Conservation (phyloP, 306 rosid genomes). For the Fragaria ananassa region DNA sequence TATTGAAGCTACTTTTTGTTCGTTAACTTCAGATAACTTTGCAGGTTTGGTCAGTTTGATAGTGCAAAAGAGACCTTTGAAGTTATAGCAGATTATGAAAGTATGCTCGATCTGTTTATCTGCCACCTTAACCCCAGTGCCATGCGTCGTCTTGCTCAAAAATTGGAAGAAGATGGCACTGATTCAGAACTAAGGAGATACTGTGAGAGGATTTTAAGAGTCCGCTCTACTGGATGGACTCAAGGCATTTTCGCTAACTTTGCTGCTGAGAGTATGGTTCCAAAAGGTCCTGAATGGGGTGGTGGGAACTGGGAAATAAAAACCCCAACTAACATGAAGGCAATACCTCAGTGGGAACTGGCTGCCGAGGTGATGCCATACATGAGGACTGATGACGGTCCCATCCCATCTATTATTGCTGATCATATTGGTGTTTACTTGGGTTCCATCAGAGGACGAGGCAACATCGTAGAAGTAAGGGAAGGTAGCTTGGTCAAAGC, state of each 20-base stretch:
- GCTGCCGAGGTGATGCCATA: slow-evolving; percentile 95
- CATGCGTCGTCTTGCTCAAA: slow-evolving; percentile 97
- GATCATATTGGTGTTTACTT: slow-evolving; percentile 94
- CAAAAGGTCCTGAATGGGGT: slow-evolving; percentile 99
- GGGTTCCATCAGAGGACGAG: slow-evolving; percentile 90
- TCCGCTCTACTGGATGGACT: slow-evolving; percentile 95
- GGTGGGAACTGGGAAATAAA: slow-evolving; percentile 99
- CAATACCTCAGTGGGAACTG: slow-evolving; percentile 96
- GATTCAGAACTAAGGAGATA: slow-evolving; percentile 95
- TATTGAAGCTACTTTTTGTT: slow-evolving; percentile 1
- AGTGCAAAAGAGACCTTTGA: slow-evolving; percentile 98
- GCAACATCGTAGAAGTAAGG: slow-evolving; percentile 87
- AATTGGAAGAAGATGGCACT: slow-evolving; percentile 91
- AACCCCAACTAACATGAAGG: slow-evolving; percentile 83
- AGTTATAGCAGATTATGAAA: slow-evolving; percentile 78
- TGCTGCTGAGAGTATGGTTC: slow-evolving; percentile 99
- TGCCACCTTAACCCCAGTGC: slow-evolving; percentile 99
- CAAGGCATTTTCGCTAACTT: slow-evolving; percentile 98
- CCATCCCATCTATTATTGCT: slow-evolving; percentile 80
- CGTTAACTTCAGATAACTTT: slow-evolving; percentile 20
- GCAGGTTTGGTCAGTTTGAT: slow-evolving; percentile 99
- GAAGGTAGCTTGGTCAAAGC: slow-evolving; percentile 81
- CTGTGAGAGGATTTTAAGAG: slow-evolving; percentile 92
- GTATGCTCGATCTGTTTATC: slow-evolving; percentile 92
- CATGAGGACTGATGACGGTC: slow-evolving; percentile 90